Percentiles rank a stretch among this genome's conserved stretches.
Conservation (phyloP, 2,329 filamentous ascomycete species). For the Intubia oerlemansii region DNA sequence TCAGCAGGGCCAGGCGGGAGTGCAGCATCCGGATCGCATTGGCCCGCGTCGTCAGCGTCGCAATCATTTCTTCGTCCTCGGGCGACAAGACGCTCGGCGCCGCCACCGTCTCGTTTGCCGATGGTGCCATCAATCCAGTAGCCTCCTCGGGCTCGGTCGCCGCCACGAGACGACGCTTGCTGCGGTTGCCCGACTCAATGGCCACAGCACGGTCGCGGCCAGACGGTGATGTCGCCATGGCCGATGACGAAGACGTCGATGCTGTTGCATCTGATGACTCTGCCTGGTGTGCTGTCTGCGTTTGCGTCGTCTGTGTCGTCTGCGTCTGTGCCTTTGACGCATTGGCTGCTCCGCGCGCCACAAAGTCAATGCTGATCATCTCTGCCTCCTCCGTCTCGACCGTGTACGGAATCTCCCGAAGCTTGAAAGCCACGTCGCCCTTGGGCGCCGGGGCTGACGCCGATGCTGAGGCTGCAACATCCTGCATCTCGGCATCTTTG, state of each 20-base stretch:
- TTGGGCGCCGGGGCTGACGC: conserved; percentile 18
- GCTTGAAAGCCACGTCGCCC: conserved; percentile 38
- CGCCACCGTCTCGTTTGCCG: not conserved
- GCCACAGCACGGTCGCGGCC: conserved; percentile 7
- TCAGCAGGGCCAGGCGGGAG: conserved; percentile 49
- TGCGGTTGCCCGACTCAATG: conserved; percentile 10
- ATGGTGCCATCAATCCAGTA: not conserved
- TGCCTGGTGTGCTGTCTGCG: no score
- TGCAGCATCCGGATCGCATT: conserved; percentile 92
- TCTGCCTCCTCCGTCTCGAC: conserved; percentile 91
- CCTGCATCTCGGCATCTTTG: conserved; percentile 19
- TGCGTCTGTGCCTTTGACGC: conserved; percentile 33
- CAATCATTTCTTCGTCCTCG: conserved; percentile 39
- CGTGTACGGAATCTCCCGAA: conserved; percentile 65
- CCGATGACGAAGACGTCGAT: no score
- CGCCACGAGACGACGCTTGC: conserved; percentile 19
- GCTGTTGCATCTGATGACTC: no score
- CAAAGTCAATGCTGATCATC: conserved; percentile 92
- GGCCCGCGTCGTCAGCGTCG: conserved; percentile 59
- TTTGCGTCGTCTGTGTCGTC: not conserved
- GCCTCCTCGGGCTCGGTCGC: not conserved
- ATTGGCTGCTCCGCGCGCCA: conserved; percentile 67
- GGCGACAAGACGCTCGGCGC: conserved; percentile 25
- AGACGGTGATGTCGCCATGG: not conserved
- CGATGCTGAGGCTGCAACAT: conserved; percentile 11